Conservation (phyloP, 768 basidiomycete genomes). For the Gymnopilus junonius region DNA sequence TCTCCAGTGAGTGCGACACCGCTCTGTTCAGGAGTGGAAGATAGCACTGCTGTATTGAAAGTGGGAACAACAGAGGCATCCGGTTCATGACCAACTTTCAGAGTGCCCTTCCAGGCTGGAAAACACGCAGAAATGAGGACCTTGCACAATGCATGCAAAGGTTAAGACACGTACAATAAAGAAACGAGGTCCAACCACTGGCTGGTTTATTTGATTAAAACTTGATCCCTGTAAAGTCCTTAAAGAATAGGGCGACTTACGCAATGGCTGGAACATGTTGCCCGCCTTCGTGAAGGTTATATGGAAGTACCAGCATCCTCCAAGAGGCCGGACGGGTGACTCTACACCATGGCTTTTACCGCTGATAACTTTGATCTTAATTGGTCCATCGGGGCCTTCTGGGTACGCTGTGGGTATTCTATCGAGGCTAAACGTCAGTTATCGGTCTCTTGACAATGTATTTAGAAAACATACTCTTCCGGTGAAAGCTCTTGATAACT, state of each 20-base stretch:
- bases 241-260: conserved; percentile 42
- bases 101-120: conserved; percentile 66
- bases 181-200: conserved; percentile 87
- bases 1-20: conserved; percentile 70
- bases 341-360: conserved; percentile 86
- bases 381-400: conserved; percentile 64
- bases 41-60: conserved; percentile 87
- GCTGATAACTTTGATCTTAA: conserved; percentile 83
- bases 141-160: neutral
- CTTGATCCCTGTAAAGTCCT: neutral
- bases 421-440: neutral
- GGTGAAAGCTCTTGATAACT: conserved; percentile 83
- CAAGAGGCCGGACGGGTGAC: conserved; percentile 88
- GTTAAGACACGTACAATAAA: conserved; percentile 63
- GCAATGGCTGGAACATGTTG: conserved; percentile 81
- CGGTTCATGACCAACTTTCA: conserved; percentile 54
- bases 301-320: conserved; percentile 95
- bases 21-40: conserved; percentile 56
- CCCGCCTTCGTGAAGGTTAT: conserved; percentile 66
- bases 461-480: conserved; percentile 43
- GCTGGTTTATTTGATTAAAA: conserved; percentile 44
- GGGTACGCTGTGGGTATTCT: conserved; percentile 81
- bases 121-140: neutral
- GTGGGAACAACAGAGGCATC: conserved; percentile 48
- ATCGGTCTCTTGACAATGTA: neutral